Conservation (phyloP, 768 basidiomycete species). For the Amanita rimosa region DNA sequence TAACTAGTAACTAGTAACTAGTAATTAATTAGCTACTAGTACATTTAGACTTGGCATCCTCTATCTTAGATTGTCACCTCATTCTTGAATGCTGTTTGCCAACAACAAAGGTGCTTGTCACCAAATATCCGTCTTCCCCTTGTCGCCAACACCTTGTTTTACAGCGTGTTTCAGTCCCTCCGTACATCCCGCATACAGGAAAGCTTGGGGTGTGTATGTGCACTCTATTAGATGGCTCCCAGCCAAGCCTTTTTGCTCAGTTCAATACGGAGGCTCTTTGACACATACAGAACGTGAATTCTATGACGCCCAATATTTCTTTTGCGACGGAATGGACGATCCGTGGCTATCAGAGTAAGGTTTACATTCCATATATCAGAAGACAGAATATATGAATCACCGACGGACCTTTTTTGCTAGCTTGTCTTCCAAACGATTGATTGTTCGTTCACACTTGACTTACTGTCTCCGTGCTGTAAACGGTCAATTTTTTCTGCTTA, state of each 20-base stretch:
- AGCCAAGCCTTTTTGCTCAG: conserved; percentile 9
- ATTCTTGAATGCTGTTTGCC: conserved; percentile 1
- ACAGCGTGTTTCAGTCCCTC: conserved; percentile 29
- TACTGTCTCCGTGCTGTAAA: too few species aligned
- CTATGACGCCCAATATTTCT: conserved; percentile 22
- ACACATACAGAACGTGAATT: conserved; percentile 23
- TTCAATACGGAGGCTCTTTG: conserved; percentile 23
- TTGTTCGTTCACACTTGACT: too few species aligned
- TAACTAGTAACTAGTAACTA: too few species aligned
- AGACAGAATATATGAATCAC: neutral
- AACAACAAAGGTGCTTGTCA: neutral
- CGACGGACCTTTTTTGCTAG: neutral
- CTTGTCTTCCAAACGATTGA: conserved; percentile 3
- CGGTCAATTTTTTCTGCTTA: too few species aligned
- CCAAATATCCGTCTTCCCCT: neutral
- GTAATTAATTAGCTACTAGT: conserved; percentile 5
- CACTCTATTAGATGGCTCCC: neutral
- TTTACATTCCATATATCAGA: neutral
- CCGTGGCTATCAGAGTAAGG: conserved; percentile 25
- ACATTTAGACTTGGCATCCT: too few species aligned
- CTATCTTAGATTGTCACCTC: too few species aligned
- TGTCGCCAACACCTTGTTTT: neutral
- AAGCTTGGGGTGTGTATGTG: conserved; percentile 21
- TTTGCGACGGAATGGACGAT: conserved; percentile 24
- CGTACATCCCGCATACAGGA: conserved; percentile 16